Evolutionary conservation across 2,329 filamentous ascomycete species (phyloP).

Genomic region (Cephalotrichum gorgonifer): DNA sequence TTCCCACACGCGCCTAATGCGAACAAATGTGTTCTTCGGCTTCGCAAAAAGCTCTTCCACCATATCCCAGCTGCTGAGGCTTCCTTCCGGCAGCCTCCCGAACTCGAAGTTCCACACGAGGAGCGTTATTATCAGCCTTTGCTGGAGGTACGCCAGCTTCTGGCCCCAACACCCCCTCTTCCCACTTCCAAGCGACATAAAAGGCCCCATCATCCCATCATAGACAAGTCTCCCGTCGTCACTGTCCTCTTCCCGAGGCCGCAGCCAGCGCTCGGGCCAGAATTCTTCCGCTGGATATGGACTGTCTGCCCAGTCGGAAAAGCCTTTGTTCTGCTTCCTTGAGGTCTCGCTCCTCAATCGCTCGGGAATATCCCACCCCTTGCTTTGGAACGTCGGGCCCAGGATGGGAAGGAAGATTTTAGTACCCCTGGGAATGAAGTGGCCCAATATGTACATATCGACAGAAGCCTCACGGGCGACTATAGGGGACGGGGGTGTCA

Average conservation of each 20-base stretch:
- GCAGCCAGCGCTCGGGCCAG: slow-evolving; percentile 27
- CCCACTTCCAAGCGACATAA: slow-evolving; percentile 14
- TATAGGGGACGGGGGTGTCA: slow-evolving; percentile 15
- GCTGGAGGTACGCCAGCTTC: slow-evolving; percentile 22
- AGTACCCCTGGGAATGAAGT: slow-evolving; percentile 21
- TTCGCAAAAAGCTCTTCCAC: background rate
- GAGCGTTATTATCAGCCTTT: slow-evolving; percentile 23
- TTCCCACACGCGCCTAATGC: no score
- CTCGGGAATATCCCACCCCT: slow-evolving; percentile 17
- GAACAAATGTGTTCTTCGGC: background rate
- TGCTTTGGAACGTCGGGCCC: slow-evolving; percentile 18
- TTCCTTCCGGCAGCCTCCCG: slow-evolving; percentile 14
- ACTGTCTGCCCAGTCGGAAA: slow-evolving; percentile 18
- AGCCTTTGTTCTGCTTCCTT: slow-evolving; percentile 12
- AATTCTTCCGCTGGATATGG: slow-evolving; percentile 14
- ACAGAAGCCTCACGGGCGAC: slow-evolving; percentile 17
- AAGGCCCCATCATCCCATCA: slow-evolving; percentile 14
- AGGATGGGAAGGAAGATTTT: slow-evolving; percentile 16
- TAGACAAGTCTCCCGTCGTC: slow-evolving; percentile 11
- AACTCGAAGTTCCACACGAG: slow-evolving; percentile 27
- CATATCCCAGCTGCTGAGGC: slow-evolving; percentile 1
- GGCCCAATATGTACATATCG: slow-evolving; percentile 23
- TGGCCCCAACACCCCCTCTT: slow-evolving; percentile 15
- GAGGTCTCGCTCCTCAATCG: slow-evolving; percentile 14
- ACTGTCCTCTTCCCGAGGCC: slow-evolving; percentile 7